These are phyloP conservation scores for Rubroboletus satanas DNA, from an alignment of 768 basidiomycete genomes.

Conservation along the genomic window DNA sequence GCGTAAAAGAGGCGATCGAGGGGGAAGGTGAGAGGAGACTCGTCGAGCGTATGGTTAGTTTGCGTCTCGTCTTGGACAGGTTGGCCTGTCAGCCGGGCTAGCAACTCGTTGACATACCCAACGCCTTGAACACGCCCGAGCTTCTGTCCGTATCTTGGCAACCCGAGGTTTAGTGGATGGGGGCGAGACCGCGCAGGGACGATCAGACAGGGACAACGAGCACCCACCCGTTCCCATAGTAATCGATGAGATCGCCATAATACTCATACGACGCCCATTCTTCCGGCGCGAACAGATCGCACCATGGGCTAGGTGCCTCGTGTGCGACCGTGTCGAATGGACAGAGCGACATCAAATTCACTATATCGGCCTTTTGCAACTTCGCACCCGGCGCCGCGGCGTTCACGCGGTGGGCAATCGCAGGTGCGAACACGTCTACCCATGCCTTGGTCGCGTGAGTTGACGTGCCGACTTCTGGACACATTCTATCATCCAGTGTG, in stretches of 20 bases:
- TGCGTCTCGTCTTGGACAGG: conserved; percentile 68
- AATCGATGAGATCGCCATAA: conserved; percentile 65
- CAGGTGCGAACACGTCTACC: conserved; percentile 48
- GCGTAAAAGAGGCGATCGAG: conserved; percentile 60
- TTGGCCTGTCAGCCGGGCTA: conserved; percentile 65
- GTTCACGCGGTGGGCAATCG: conserved; percentile 57
- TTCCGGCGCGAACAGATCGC: conserved; percentile 52
- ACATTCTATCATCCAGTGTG: conserved; percentile 63
- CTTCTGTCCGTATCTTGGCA: conserved; percentile 55
- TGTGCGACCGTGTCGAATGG: conserved; percentile 21
- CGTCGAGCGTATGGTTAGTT: conserved; percentile 71
- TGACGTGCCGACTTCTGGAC: conserved; percentile 48
- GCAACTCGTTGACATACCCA: conserved; percentile 82
- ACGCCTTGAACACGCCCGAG: conserved; percentile 76
- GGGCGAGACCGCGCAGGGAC: too few relatives aligned
- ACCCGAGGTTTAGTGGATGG: neutral
- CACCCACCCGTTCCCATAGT: conserved; percentile 63
- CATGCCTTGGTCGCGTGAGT: conserved; percentile 44
- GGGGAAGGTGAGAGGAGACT: conserved; percentile 64
- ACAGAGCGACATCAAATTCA: neutral
- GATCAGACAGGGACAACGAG: neutral
- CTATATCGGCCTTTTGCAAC: conserved; percentile 45
- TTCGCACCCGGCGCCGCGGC: conserved; percentile 57
- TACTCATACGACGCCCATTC: conserved; percentile 70
- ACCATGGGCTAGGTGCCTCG: conserved; percentile 56